phyloP scores from a whole-genome alignment of 1,284 basidiomycete species.

The Trametes polyzona region DNA sequence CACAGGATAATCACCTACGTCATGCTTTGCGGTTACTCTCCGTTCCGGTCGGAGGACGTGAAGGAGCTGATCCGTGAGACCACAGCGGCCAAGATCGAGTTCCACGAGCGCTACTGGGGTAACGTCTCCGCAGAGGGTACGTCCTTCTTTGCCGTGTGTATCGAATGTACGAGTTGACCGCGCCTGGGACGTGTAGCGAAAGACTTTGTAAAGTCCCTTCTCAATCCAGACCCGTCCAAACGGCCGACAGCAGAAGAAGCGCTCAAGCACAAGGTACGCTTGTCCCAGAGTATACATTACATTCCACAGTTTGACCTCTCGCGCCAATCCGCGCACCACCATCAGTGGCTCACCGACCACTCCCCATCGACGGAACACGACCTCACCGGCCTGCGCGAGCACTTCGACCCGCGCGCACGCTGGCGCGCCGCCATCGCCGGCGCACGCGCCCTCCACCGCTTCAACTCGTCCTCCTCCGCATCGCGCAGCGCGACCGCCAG shows the following conservation, averaged over 20 bases:
- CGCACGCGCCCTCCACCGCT: conserved; percentile 55
- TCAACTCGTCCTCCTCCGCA: conserved; percentile 31
- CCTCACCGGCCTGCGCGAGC: conserved; percentile 73
- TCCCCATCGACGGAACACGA: conserved; percentile 70
- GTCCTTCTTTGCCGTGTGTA: background rate
- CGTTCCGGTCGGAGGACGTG: conserved; percentile 87
- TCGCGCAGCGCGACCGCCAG: conserved; percentile 27
- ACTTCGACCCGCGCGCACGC: conserved; percentile 72
- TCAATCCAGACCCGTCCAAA: conserved; percentile 74
- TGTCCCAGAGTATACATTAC: background rate
- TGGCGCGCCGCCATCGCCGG: conserved; percentile 73
- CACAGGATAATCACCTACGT: conserved; percentile 91
- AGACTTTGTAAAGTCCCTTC: conserved; percentile 77
- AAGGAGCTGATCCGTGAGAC: conserved; percentile 83
- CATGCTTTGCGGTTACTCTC: conserved; percentile 90
- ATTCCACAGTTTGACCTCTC: too few relatives aligned
- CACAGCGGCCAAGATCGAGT: conserved; percentile 81
- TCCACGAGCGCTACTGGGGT: conserved; percentile 94
- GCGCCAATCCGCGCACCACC: too few relatives aligned
- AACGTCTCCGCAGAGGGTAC: conserved; percentile 79
- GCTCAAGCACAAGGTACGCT: conserved; percentile 50
- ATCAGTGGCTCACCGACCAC: conserved; percentile 75
- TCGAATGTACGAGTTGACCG: background rate
- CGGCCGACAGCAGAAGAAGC: conserved; percentile 82
- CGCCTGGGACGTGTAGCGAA: conserved; percentile 59